Percentiles rank a stretch among this genome's conserved stretches.
These are phyloP conservation scores for Tephrocybe sp. DNA, from an alignment of 768 basidiomycete species.

Conservation along the genomic window DNA sequence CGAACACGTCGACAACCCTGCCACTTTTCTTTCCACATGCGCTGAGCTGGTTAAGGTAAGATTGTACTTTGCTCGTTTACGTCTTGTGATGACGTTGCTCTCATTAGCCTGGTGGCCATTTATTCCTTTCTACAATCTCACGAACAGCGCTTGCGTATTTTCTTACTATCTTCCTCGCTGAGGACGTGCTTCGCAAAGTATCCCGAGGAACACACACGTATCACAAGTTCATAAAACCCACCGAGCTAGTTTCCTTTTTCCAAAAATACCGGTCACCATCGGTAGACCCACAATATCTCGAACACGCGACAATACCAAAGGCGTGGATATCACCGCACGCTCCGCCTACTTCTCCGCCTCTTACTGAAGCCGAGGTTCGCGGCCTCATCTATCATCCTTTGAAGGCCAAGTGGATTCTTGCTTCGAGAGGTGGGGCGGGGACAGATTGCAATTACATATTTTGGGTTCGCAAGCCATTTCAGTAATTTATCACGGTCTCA, in stretches of 20 bases:
- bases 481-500: conserved; percentile 8
- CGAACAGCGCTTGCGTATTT: conserved; percentile 57
- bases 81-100: neutral
- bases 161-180: conserved; percentile 65
- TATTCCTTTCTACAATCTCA: conserved; percentile 93
- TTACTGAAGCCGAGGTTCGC: conserved; percentile 74
- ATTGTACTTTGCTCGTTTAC: neutral
- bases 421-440: conserved; percentile 55
- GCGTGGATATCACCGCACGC: conserved; percentile 62
- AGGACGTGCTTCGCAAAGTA: conserved; percentile 78
- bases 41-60: conserved; percentile 84
- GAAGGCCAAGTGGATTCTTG: conserved; percentile 65
- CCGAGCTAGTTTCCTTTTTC: conserved; percentile 85
- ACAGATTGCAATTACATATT: conserved; percentile 77
- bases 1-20: conserved; percentile 95
- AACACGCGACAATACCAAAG: conserved; percentile 17
- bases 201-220: conserved; percentile 88
- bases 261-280: conserved; percentile 43
- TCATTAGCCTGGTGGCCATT: conserved; percentile 85
- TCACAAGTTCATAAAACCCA: conserved; percentile 84
- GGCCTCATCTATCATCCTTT: conserved; percentile 78
- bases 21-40: conserved; percentile 76
- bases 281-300: conserved; percentile 4
- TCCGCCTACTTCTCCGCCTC: conserved; percentile 46
- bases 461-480: conserved; percentile 74